Conservation (phyloP, 768 basidiomycete genomes). For the Coprinellus aureogranulatus region DNA sequence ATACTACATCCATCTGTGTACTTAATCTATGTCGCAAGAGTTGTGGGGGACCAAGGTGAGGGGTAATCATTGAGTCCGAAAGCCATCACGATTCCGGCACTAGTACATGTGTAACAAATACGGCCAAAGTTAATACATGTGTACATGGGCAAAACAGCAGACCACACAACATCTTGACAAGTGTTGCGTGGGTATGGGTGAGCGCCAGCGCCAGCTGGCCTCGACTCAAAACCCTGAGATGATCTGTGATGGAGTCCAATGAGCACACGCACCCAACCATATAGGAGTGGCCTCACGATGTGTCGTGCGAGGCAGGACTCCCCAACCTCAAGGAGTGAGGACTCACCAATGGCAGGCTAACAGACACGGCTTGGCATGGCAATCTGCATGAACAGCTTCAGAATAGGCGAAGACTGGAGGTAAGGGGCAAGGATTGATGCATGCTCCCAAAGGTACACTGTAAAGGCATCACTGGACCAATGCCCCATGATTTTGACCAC, state of each 20-base stretch:
- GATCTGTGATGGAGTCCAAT: background rate
- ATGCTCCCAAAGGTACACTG: slow-evolving; percentile 10
- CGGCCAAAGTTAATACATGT: too few relatives aligned
- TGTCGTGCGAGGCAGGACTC: background rate
- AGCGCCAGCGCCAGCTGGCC: background rate
- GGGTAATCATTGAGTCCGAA: too few relatives aligned
- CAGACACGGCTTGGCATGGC: background rate
- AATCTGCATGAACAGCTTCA: background rate
- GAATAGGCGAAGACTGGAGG: slow-evolving; percentile 2
- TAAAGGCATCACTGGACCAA: slow-evolving; percentile 19
- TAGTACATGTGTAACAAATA: too few relatives aligned
- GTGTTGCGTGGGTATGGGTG: background rate
- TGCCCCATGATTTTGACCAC: slow-evolving; percentile 30
- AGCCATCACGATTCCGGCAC: too few relatives aligned
- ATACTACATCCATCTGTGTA: too few relatives aligned
- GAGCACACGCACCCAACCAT: background rate
- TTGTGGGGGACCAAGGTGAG: too few relatives aligned
- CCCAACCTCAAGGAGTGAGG: background rate
- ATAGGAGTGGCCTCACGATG: background rate
- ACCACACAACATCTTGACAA: too few relatives aligned
- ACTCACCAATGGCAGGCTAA: background rate
- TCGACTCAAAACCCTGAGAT: background rate
- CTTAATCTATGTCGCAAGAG: too few relatives aligned
- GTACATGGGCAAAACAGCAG: too few relatives aligned
- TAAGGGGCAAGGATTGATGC: slow-evolving; percentile 12